Evolutionary conservation across 2,329 filamentous ascomycete species (phyloP), one percentile per base, ranked within the genome.

Genomic region (Fusarium multiceps): DNA sequence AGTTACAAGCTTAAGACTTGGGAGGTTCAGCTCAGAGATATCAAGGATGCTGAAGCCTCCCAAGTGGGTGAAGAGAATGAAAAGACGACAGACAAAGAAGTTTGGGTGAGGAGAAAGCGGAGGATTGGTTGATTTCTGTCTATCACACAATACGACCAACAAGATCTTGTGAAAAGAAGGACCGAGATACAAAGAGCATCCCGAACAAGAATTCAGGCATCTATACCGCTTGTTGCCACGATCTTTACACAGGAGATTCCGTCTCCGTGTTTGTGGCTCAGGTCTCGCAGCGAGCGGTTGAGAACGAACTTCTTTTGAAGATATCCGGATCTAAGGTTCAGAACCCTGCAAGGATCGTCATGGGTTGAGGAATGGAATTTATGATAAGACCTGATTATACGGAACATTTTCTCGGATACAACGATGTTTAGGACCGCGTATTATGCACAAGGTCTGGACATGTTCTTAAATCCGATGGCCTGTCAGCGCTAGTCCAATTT

Each of bases 1-100:
- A 86, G 79, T 47, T 92, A 92, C 73, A 85, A 80, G 63, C 80
- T 92, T 12, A 84, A 84, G 23, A 78, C 90, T 0, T 92, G 89
- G 89, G 89, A 92, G 68, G 84, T 90, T 0, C 83, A 92, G 63
- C 55, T 89, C 12, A 82, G 88, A 14, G 72, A 78, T 9, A 16
- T 63, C 0, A 57, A 71, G 10, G 63, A 53, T 0, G 16, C 13
- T 0, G 18, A 11, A 7, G 0, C 25, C 7, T 14, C 13, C 2
- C 13, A 42, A 12, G 4, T 20, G 6, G 23, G 20, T 1, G 42
- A 48, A 10, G 50, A 55, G 4, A 14, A 1, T 1, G 61, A 57
- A 0, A 43, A 43, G 4, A 13, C 2, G 0, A 2, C 5, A 0
- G 77, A 80, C 0, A 75, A 77, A 34, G 81, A 82, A 30, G 80